Percentiles rank a stretch among this genome's conserved stretches.
phyloP scores from a whole-genome alignment of 1,284 basidiomycete species.

The Melanopsichium pennsylvanicum region DNA sequence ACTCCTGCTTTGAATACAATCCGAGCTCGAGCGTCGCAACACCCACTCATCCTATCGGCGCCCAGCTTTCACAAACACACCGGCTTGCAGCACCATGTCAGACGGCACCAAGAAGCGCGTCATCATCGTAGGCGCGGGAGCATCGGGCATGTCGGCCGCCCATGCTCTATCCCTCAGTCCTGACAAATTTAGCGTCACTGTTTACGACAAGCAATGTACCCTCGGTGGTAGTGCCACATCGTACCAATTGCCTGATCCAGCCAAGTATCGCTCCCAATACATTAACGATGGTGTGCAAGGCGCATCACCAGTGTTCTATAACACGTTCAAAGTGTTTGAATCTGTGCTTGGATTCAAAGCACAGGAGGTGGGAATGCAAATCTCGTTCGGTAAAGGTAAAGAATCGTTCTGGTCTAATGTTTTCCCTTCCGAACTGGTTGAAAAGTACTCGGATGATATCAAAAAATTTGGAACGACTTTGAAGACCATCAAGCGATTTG shows the following conservation, averaged over 20 bases:
- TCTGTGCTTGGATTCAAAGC: conserved; percentile 53
- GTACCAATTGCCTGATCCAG: conserved; percentile 54
- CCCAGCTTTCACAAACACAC: no score
- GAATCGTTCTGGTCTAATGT: conserved; percentile 58
- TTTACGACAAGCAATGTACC: conserved; percentile 55
- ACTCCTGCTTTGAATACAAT: no score
- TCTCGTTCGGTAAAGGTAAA: conserved; percentile 60
- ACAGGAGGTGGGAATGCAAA: conserved; percentile 57
- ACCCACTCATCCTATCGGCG: no score
- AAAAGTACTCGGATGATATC: conserved; percentile 51
- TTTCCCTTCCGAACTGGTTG: conserved; percentile 59
- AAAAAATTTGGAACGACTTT: conserved; percentile 58
- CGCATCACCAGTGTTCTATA: conserved; percentile 56
- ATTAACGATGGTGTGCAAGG: conserved; percentile 63
- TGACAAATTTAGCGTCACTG: conserved; percentile 49
- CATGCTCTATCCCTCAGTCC: conserved; percentile 55
- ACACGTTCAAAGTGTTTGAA: conserved; percentile 61
- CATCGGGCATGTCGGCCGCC: conserved; percentile 53
- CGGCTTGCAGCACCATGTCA: no score
- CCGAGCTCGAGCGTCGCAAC: no score
- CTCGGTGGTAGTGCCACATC: conserved; percentile 60
- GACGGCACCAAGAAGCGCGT: conserved; percentile 53
- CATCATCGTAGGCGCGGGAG: conserved; percentile 55
- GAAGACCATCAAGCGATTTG: conserved; percentile 58
- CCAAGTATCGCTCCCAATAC: conserved; percentile 55